phyloP scores from a whole-genome alignment of 352 stramenopile genomes.

The Pythium brachiatum region DNA sequence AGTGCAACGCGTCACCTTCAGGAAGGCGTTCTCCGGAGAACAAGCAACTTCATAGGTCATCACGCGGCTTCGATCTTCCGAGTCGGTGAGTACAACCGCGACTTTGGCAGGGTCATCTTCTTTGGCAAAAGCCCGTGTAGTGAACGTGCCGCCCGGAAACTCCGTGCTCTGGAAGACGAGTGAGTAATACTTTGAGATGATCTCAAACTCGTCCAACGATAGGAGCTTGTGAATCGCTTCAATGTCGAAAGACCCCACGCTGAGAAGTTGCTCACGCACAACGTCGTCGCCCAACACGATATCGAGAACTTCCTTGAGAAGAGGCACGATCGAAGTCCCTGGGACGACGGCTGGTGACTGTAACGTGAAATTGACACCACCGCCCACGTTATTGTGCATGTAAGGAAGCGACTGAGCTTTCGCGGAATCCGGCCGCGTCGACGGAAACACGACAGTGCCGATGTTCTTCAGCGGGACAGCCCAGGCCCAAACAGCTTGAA shows the following conservation, averaged over 20 bases:
- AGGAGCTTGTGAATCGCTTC: conserved; percentile 37
- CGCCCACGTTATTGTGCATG: not conserved
- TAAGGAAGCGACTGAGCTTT: conserved; percentile 13
- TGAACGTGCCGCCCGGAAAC: conserved; percentile 38
- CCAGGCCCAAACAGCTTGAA: conserved; percentile 40
- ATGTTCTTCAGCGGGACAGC: conserved; percentile 44
- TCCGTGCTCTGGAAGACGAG: conserved; percentile 40
- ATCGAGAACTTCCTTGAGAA: conserved; percentile 32
- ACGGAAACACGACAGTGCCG: conserved; percentile 32
- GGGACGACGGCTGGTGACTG: conserved; percentile 7
- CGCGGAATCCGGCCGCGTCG: conserved; percentile 27
- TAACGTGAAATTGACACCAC: conserved; percentile 5
- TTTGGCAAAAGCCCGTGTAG: conserved; percentile 21
- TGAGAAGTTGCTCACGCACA: conserved; percentile 29
- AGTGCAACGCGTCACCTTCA: conserved; percentile 28
- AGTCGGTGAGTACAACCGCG: conserved; percentile 28
- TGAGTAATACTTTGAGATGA: conserved; percentile 38
- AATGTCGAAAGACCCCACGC: conserved; percentile 33
- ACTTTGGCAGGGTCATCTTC: conserved; percentile 13
- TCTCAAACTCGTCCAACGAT: conserved; percentile 30
- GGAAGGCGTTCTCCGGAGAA: conserved; percentile 26
- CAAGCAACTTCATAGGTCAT: conserved; percentile 32
- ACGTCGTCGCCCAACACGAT: conserved; percentile 25
- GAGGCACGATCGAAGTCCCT: conserved; percentile 27
- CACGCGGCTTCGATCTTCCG: conserved; percentile 2